Evolutionary conservation across 345 rosid genomes (phyloP), one percentile per base, ranked within the genome.

Genomic region (Camelina hispida): DNA sequence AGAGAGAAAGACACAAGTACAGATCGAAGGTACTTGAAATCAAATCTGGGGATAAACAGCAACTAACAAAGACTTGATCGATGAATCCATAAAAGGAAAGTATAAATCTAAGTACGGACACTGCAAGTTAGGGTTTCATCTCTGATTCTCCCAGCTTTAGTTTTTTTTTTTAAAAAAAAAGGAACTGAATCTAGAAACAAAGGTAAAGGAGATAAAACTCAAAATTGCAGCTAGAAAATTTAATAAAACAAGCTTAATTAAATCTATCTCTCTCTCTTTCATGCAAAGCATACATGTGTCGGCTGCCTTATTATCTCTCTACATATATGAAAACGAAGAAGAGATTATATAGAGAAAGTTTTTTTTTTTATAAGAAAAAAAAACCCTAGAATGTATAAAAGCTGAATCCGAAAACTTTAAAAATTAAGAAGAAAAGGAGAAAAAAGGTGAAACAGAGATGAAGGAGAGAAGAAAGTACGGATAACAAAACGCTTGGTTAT

Each of bases 401-500:
- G 44, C 63, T 43, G 20, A 68, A 47, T 47, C 18, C 52, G 16
- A 44, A 59, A 61, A 52, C 60, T 7, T 40, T 52, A 59, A 51
- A 71, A 13, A 38, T 38, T 51, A 32, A 32, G 8, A 34, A 34
- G 5, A 42, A 47, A 54, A 9, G 58, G 28, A 40, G 18, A 16
- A 44, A 15, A 40, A 71, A 38, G 47, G 40, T 16, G 52, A 58
- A 38, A 66, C 8, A 66, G 48, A 43, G 47, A 47, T n/a, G 17
- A 44, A 48, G 50, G 42, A 38, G 68, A n/a, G 46, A 48, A 38
- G 55, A 9, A 57, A 48, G 72, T 58, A 77, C 80, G 67, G 76
- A 71, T 70, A 66, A 0, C 23, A 52, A 57, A 78, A 78, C 61
- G 73, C 68, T 71, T 78, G 77, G 77, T 56, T 78, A 57, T 65